A percentile compares a stretch with the other conserved stretches of the same genome.
Conservation (phyloP, 768 basidiomycete species). For the Lactarius trivialis region DNA sequence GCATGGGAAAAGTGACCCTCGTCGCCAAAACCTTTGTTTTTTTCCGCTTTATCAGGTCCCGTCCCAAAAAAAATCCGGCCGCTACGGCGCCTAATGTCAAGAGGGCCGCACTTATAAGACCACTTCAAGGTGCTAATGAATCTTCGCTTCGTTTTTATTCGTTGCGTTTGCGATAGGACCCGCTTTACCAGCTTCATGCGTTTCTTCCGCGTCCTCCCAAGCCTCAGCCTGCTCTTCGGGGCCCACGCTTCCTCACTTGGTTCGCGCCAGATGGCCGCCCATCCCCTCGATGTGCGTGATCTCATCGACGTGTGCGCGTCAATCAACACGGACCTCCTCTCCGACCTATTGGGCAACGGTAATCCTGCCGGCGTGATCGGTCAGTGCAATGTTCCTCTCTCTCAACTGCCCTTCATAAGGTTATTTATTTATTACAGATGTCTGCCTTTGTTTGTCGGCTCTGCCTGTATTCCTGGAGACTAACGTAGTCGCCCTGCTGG, state of each 20-base stretch:
- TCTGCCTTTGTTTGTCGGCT: constrained; percentile 40
- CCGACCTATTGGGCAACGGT: constrained; percentile 24
- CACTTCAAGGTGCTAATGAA: neutral
- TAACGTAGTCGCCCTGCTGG: constrained; percentile 31
- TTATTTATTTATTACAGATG: constrained; percentile 29
- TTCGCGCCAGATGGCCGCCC: neutral
- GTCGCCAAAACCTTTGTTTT: neutral
- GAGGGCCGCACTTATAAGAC: neutral
- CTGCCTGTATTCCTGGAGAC: constrained; percentile 33
- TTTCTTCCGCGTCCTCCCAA: constrained; percentile 4
- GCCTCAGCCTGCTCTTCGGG: constrained; percentile 6
- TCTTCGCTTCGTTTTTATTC: neutral
- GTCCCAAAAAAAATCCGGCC: neutral
- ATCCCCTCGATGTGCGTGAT: constrained; percentile 12
- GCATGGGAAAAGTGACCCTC: neutral
- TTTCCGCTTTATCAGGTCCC: neutral
- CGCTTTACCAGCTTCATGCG: constrained; percentile 9
- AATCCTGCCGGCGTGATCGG: constrained; percentile 28
- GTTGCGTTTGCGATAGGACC: neutral
- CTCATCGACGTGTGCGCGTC: constrained; percentile 38
- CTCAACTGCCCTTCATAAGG: neutral
- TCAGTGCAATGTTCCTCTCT: constrained; percentile 21
- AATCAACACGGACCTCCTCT: constrained; percentile 31
- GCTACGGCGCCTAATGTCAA: neutral
- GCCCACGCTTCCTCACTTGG: constrained; percentile 9